Base-by-base conservation (phyloP, 179 eudicot species). In the Pouteria campechiana region DNA sequence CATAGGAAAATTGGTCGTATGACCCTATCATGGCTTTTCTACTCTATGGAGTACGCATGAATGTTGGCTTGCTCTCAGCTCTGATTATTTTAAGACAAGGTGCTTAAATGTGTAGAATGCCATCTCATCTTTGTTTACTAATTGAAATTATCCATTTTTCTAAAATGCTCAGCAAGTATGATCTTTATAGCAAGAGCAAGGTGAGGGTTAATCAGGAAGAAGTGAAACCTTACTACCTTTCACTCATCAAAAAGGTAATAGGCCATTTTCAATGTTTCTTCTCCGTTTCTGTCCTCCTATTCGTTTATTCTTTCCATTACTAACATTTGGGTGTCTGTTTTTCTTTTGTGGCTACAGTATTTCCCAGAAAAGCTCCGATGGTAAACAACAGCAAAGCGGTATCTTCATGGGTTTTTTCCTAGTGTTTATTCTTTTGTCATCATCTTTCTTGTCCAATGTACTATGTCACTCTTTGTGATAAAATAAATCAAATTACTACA, bases 131-230 rank as follows among this genome's bases (percentile, higher is more conserved):
- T n/a, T n/a, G n/a, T n/a, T n/a, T n/a, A n/a, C n/a, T n/a, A n/a
- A n/a, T n/a, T n/a, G n/a, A n/a, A n/a, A n/a, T n/a, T n/a, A n/a
- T n/a, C n/a, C n/a, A n/a, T n/a, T n/a, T n/a, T n/a, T n/a, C n/a
- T n/a, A n/a, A n/a, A n/a, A 19, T 29, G 29, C 46, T 47, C 64
- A 72, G 78, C 64, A 67, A 72, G 19, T 72, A 72, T 37, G 78
- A 72, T 46, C 58, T 72, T 0, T 72, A 72, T 45, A 67, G 74
- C 50, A 72, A 72, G 65, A 72, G 78, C 65, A 72, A 72, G 24
- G 69, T 62, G 14, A 37, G 48, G 12, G 32, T 72, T 21, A 52
- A 68, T 48, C 52, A 59, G 0, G 74, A 67, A 7, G 32, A 68
- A 32, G 73, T 72, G 17, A 68, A 72, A 35, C 70, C 78, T 6